Conservation (phyloP, 1,284 basidiomycete genomes). For the Pseudozyma flocculosa region DNA sequence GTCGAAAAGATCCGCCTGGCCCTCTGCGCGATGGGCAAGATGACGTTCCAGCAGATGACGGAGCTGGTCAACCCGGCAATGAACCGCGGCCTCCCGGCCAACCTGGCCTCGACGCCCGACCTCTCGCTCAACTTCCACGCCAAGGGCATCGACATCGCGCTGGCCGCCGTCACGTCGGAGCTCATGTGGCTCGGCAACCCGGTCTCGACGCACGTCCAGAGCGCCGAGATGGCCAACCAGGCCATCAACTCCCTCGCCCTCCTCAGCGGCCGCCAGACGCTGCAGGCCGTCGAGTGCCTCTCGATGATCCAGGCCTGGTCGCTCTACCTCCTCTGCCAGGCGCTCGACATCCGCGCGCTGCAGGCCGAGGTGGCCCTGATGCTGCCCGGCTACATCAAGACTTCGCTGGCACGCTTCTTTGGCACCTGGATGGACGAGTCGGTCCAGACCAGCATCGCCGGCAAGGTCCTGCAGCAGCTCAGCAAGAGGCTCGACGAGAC, state of each 20-base stretch:
- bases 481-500: conserved; percentile 47
- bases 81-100: conserved; percentile 42
- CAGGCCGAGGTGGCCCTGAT: conserved; percentile 32
- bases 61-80: conserved; percentile 66
- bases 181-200: conserved; percentile 79
- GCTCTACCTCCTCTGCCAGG: conserved; percentile 50
- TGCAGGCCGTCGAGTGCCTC: conserved; percentile 42
- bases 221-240: conserved; percentile 50
- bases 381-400: conserved; percentile 26
- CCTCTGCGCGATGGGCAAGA: conserved; percentile 77
- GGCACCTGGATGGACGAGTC: conserved; percentile 44
- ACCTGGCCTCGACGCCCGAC: conserved; percentile 41
- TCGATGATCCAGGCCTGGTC: conserved; percentile 49
- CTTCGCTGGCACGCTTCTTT: conserved; percentile 35
- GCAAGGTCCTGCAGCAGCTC: conserved; percentile 32
- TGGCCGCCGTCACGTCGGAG: conserved; percentile 61
- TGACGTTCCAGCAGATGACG: conserved; percentile 78
- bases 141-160: conserved; percentile 81
- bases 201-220: conserved; percentile 77
- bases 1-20: conserved; percentile 84
- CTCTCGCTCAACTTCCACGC: conserved; percentile 68
- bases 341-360: conserved; percentile 48
- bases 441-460: conserved; percentile 30
- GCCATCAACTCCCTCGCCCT: conserved; percentile 44
- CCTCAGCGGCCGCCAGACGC: conserved; percentile 41